These are phyloP conservation scores for Sugiyamaella marilandica DNA, from an alignment of 805 yeast genomes.

Conservation along the genomic window DNA sequence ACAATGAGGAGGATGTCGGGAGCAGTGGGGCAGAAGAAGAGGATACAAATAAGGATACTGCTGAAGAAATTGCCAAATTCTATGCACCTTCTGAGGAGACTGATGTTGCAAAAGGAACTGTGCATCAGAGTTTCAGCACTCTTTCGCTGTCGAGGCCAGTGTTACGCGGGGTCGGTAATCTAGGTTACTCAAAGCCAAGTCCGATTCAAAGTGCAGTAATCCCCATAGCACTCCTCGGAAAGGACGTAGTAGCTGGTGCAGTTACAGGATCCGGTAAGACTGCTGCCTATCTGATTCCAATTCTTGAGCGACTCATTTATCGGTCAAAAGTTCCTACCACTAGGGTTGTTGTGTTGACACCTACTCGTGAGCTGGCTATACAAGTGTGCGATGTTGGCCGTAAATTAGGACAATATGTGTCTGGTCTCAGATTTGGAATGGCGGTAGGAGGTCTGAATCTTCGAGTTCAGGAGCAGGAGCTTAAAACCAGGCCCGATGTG, in stretches of 20 bases:
- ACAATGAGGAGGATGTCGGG: slow-evolving; percentile 33
- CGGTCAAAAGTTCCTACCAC: slow-evolving; percentile 84
- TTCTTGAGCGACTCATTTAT: slow-evolving; percentile 83
- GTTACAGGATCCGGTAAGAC: slow-evolving; percentile 99
- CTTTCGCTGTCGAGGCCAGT: slow-evolving; percentile 86
- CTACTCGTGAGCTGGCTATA: slow-evolving; percentile 96
- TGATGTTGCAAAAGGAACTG: slow-evolving; percentile 46
- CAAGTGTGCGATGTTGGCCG: slow-evolving; percentile 94
- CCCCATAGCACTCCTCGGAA: slow-evolving; percentile 89
- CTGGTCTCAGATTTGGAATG: slow-evolving; percentile 76
- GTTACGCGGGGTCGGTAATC: slow-evolving; percentile 69
- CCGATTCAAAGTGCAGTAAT: slow-evolving; percentile 92
- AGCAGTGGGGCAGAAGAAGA: slow-evolving; percentile 31
- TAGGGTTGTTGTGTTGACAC: slow-evolving; percentile 84
- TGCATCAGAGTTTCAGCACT: slow-evolving; percentile 65
- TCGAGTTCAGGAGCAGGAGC: slow-evolving; percentile 91
- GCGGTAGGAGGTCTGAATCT: slow-evolving; percentile 98
- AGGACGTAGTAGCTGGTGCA: slow-evolving; percentile 98
- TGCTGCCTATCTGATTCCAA: slow-evolving; percentile 96
- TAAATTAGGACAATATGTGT: slow-evolving; percentile 72
- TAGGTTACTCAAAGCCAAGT: slow-evolving; percentile 85
- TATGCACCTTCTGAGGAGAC: slow-evolving; percentile 58
- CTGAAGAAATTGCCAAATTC: slow-evolving; percentile 77
- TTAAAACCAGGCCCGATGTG: slow-evolving; percentile 88
- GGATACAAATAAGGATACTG: slow-evolving; percentile 55